Conservation (phyloP, 2,329 filamentous ascomycete species). For the Gnomoniopsis sp. region DNA sequence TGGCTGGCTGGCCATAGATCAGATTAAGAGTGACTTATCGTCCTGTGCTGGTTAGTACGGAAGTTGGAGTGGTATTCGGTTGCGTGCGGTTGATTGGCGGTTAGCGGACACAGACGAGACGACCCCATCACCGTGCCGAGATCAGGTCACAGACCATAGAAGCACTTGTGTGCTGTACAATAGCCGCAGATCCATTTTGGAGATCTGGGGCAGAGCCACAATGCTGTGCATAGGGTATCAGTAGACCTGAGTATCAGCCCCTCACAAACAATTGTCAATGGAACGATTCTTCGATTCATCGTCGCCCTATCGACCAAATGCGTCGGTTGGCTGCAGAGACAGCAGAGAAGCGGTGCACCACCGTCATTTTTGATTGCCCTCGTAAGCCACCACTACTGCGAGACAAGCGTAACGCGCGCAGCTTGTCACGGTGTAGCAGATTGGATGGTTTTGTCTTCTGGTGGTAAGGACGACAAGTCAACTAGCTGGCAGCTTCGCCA, state of each 20-base stretch:
- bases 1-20: constrained; percentile 1
- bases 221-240: neutral
- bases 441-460: neutral
- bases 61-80: constrained; percentile 9
- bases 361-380: too few relatives aligned
- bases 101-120: neutral
- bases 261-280: neutral
- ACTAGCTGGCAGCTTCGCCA: neutral
- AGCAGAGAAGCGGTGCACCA: neutral
- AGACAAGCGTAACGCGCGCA: neutral
- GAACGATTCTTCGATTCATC: neutral
- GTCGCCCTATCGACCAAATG: neutral
- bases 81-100: constrained; percentile 8
- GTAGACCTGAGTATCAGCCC: neutral
- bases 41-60: constrained; percentile 5
- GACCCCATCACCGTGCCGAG: neutral
- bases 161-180: neutral
- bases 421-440: neutral
- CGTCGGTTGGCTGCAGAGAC: constrained; percentile 1
- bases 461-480: neutral
- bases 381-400: neutral
- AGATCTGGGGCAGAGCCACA: neutral
- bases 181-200: too few relatives aligned
- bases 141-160: neutral
- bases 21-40: neutral